Percentiles rank a stretch among this genome's conserved stretches.
phyloP scores from a whole-genome alignment of 441 rosid genomes.

The Macaranga tanarius region DNA sequence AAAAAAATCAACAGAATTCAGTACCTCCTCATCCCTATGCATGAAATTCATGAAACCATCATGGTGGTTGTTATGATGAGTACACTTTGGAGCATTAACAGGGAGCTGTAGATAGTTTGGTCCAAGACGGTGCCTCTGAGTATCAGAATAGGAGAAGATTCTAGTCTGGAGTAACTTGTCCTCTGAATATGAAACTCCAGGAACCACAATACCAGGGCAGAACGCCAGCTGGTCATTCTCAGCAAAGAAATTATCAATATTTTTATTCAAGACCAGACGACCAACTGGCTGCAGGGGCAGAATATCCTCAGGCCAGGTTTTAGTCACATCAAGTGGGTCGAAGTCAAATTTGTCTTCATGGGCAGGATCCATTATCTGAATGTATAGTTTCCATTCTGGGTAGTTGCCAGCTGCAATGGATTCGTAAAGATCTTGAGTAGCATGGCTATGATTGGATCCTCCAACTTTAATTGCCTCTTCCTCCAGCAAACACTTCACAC shows the following conservation, averaged over 20 bases:
- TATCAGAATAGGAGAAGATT: constrained; percentile 86
- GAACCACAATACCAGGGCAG: constrained; percentile 93
- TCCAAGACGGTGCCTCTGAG: constrained; percentile 98
- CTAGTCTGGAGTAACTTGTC: constrained; percentile 91
- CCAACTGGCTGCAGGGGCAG: constrained; percentile 96
- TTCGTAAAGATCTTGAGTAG: constrained; percentile 88
- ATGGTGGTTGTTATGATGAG: constrained; percentile 95
- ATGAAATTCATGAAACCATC: constrained; percentile 92
- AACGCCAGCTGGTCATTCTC: constrained; percentile 96
- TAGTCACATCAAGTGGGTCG: constrained; percentile 96
- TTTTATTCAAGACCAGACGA: constrained; percentile 92
- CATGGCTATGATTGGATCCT: constrained; percentile 96
- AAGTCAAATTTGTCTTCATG: constrained; percentile 81
- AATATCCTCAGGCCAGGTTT: constrained; percentile 96
- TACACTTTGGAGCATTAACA: constrained; percentile 87
- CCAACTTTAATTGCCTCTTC: constrained; percentile 91
- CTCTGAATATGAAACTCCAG: constrained; percentile 84
- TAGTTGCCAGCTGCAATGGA: constrained; percentile 86
- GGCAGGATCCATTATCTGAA: constrained; percentile 85
- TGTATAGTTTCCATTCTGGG: constrained; percentile 88
- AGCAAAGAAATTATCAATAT: constrained; percentile 94
- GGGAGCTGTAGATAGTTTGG: constrained; percentile 98
- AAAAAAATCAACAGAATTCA: not conserved
- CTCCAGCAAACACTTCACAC: constrained; percentile 71
- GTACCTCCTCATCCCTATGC: constrained; percentile 95